phyloP scores from a whole-genome alignment of 139 green algal genomes.

The Chlorella sorokiniana region DNA sequence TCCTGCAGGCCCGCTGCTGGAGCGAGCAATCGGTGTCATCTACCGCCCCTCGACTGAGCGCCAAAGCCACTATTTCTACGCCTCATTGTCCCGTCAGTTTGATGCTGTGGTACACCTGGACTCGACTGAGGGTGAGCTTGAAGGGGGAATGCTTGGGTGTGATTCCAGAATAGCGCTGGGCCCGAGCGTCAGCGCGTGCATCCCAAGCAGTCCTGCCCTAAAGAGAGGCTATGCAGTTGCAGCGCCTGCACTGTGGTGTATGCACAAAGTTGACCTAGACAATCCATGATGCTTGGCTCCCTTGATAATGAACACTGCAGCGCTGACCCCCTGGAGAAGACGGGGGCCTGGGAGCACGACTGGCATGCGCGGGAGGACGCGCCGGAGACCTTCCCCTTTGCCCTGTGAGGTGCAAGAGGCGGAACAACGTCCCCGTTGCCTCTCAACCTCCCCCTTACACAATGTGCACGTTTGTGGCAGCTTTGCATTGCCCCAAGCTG shows the following conservation, averaged over 20 bases:
- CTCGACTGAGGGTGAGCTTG: constrained; percentile 27
- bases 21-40: constrained; percentile 71
- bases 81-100: constrained; percentile 58
- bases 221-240: too few species aligned
- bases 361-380: constrained; percentile 19
- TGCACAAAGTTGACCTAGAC: too few species aligned
- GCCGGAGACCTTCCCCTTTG: constrained; percentile 39
- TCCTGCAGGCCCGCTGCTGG: constrained; percentile 44
- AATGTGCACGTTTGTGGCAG: too few species aligned
- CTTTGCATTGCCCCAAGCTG: too few species aligned
- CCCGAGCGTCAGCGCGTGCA: too few species aligned
- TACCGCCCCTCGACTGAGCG: constrained; percentile 69
- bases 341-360: constrained; percentile 28
- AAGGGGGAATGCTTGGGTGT: neutral
- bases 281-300: too few species aligned
- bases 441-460: too few species aligned
- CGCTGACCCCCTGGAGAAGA: constrained; percentile 47
- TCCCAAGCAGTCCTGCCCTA: too few species aligned
- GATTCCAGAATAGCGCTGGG: neutral
- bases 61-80: constrained; percentile 60
- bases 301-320: neutral
- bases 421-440: neutral
- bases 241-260: neutral
- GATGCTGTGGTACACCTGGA: constrained; percentile 63
- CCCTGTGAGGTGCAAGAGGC: neutral